Evolutionary conservation across 257 asterid genomes (phyloP).

Genomic region (Handroanthus guayacan): DNA sequence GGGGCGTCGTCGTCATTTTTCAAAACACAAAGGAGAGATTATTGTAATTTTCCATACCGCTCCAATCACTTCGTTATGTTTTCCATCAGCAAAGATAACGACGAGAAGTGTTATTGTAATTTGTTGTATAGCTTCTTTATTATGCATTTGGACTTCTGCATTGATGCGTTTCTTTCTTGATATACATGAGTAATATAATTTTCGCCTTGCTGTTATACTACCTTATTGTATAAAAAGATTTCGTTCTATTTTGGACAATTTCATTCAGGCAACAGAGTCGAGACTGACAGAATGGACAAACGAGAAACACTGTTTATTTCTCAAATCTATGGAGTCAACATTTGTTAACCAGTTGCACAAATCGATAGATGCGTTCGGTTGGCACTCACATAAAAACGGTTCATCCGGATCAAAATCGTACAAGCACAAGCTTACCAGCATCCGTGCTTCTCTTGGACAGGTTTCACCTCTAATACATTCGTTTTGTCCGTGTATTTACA

Average conservation of each 20-base stretch:
- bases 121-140: background rate
- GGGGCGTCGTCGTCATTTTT: too few species aligned
- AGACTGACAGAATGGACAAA: slow-evolving; percentile 63
- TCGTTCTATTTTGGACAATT: slow-evolving; percentile 22
- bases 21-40: too few species aligned
- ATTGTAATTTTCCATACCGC: too few species aligned
- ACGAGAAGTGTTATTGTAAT: slow-evolving; percentile 1
- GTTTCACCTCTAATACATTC: slow-evolving; percentile 38
- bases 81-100: background rate
- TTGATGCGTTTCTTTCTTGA: slow-evolving; percentile 11
- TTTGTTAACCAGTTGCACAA: slow-evolving; percentile 66
- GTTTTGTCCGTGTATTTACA: background rate
- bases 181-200: background rate
- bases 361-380: slow-evolving; percentile 50
- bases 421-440: slow-evolving; percentile 42
- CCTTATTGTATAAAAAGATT: slow-evolving; percentile 1
- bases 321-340: slow-evolving; percentile 73
- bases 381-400: slow-evolving; percentile 40
- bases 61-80: too few species aligned
- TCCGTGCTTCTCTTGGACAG: slow-evolving; percentile 59
- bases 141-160: background rate
- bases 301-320: slow-evolving; percentile 70
- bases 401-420: slow-evolving; percentile 40
- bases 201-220: background rate
- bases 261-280: slow-evolving; percentile 42